These are phyloP conservation scores for Penicillium tannophilum DNA, from an alignment of 495 filamentous ascomycete genomes.

Conservation along the genomic window DNA sequence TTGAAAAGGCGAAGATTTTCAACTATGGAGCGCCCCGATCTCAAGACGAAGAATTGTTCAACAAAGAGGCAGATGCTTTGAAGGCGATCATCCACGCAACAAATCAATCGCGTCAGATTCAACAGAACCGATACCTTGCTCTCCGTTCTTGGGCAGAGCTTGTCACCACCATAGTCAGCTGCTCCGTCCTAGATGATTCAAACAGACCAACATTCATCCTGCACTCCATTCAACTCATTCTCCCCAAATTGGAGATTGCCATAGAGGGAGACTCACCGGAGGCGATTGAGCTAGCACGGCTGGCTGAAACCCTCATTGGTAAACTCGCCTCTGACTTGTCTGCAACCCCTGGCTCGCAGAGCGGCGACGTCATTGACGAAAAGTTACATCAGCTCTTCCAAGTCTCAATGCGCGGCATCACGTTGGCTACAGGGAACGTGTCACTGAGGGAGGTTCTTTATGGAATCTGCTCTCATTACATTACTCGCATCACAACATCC, in stretches of 20 bases:
- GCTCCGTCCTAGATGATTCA: slow-evolving; percentile 69
- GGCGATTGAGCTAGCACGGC: slow-evolving; percentile 71
- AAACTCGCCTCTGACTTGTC: slow-evolving; percentile 63
- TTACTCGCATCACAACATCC: slow-evolving; percentile 66
- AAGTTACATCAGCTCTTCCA: slow-evolving; percentile 91
- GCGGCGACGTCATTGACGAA: slow-evolving; percentile 77
- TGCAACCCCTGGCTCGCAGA: slow-evolving; percentile 46
- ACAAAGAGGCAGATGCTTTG: slow-evolving; percentile 59
- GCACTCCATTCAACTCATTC: slow-evolving; percentile 78
- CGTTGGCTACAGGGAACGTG: slow-evolving; percentile 66
- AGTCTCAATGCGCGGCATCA: slow-evolving; percentile 72
- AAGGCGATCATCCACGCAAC: slow-evolving; percentile 63
- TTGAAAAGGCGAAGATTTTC: slow-evolving; percentile 55
- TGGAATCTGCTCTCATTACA: slow-evolving; percentile 82
- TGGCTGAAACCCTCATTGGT: slow-evolving; percentile 75
- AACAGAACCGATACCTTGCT: slow-evolving; percentile 59
- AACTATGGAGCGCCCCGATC: slow-evolving; percentile 51
- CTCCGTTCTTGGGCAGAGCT: slow-evolving; percentile 82
- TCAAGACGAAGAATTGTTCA: slow-evolving; percentile 58
- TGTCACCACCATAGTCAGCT: slow-evolving; percentile 73
- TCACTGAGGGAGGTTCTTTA: slow-evolving; percentile 81
- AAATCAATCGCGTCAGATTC: slow-evolving; percentile 66
- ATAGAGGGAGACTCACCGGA: slow-evolving; percentile 64
- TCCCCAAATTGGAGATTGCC: slow-evolving; percentile 79
- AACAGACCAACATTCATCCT: slow-evolving; percentile 74